Conservation (phyloP, 2,329 filamentous ascomycete genomes). For the Xylaria sp. region DNA sequence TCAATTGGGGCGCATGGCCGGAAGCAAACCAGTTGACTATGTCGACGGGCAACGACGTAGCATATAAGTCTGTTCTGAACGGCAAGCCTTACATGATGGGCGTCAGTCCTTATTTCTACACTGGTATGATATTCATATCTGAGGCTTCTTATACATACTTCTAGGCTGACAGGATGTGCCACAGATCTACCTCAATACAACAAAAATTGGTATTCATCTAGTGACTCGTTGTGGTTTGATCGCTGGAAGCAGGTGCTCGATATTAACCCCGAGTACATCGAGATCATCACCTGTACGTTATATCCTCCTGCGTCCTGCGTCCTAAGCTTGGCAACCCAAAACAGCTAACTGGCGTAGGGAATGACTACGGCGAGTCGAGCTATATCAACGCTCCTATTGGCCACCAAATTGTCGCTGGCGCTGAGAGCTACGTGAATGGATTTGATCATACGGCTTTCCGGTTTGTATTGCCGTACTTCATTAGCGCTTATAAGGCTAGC, state of each 20-base stretch:
- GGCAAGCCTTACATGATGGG: constrained; percentile 62
- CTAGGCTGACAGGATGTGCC: constrained; percentile 9
- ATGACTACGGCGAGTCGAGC: constrained; percentile 69
- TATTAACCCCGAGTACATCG: constrained; percentile 61
- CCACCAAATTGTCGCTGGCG: constrained; percentile 57
- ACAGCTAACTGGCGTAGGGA: constrained; percentile 51
- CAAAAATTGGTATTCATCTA: constrained; percentile 64
- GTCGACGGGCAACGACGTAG: constrained; percentile 51
- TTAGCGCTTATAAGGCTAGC: constrained; percentile 60
- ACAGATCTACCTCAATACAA: constrained; percentile 54
- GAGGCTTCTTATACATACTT: neutral
- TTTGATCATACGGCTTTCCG: constrained; percentile 61
- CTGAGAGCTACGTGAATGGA: constrained; percentile 58
- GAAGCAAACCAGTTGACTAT: constrained; percentile 52
- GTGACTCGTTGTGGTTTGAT: constrained; percentile 64
- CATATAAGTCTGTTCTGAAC: constrained; percentile 52
- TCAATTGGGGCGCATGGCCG: constrained; percentile 63
- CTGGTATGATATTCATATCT: constrained; percentile 41
- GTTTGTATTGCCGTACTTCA: constrained; percentile 59
- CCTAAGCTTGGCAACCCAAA: neutral
- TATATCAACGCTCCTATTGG: constrained; percentile 61
- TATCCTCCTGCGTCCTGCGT: neutral
- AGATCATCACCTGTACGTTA: constrained; percentile 63
- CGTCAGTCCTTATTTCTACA: constrained; percentile 54
- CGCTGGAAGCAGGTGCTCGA: constrained; percentile 65